These are phyloP conservation scores for Metschnikowia peoriensis DNA, from an alignment of 805 yeast species.

Conservation along the genomic window DNA sequence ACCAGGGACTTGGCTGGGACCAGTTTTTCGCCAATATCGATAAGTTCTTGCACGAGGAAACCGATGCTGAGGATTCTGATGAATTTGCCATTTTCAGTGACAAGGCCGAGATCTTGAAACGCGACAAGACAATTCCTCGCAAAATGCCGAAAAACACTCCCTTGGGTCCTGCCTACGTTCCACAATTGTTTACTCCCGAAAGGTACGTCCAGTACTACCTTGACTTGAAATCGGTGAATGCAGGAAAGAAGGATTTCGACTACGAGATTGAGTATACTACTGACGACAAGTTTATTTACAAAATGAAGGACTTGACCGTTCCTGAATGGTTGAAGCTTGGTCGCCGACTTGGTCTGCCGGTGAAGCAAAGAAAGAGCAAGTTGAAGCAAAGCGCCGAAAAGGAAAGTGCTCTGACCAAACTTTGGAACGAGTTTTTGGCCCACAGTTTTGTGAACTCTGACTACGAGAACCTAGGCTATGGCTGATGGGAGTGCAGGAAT, in stretches of 20 bases:
- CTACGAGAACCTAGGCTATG: constrained; percentile 53
- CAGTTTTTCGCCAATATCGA: constrained; percentile 43
- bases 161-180: constrained; percentile 74
- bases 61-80: constrained; percentile 10
- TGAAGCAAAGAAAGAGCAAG: constrained; percentile 1
- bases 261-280: constrained; percentile 71
- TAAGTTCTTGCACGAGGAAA: constrained; percentile 17
- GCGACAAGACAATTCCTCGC: constrained; percentile 63
- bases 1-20: constrained; percentile 52
- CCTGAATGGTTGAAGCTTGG: constrained; percentile 62
- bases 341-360: constrained; percentile 48
- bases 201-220: constrained; percentile 71
- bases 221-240: constrained; percentile 54
- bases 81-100: constrained; percentile 5
- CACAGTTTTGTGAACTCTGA: constrained; percentile 65
- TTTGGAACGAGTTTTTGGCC: constrained; percentile 58
- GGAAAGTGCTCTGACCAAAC: constrained; percentile 24
- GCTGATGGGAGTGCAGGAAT: constrained; percentile 18
- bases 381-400: constrained; percentile 3
- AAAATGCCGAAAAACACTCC: constrained; percentile 52
- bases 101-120: constrained; percentile 23
- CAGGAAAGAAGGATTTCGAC: constrained; percentile 45
- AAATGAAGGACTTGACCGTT: constrained; percentile 55
- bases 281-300: constrained; percentile 50
- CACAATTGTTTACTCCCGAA: constrained; percentile 71